These are phyloP conservation scores for Heterobasidion annosum DNA, from an alignment of 1,284 basidiomycete genomes.

Conservation along the genomic window DNA sequence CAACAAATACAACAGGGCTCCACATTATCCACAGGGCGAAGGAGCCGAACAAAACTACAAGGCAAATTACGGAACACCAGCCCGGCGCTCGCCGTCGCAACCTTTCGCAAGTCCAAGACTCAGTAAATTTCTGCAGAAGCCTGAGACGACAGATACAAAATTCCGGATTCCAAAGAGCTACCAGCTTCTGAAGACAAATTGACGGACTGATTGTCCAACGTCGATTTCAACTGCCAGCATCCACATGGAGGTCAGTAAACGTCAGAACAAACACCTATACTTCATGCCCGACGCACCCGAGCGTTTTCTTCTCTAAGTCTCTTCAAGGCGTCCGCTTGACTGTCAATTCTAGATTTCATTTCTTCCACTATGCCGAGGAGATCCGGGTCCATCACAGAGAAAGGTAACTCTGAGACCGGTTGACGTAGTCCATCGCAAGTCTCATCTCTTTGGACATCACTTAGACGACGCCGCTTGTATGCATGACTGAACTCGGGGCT, in stretches of 20 bases:
- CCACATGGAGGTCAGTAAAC: neutral
- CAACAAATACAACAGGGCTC: no score
- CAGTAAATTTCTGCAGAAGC: neutral
- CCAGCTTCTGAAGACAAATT: neutral
- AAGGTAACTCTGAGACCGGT: neutral
- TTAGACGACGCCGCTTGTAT: neutral
- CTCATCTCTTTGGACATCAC: neutral
- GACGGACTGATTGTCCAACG: neutral
- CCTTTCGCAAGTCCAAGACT: no score
- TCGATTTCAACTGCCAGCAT: neutral
- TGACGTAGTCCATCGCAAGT: neutral
- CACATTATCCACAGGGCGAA: no score
- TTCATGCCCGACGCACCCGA: neutral
- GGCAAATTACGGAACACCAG: no score
- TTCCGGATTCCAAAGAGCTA: neutral
- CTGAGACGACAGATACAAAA: neutral
- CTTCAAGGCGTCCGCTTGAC: neutral
- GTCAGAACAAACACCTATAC: neutral
- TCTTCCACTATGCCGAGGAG: conserved; percentile 6
- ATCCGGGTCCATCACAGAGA: conserved; percentile 8
- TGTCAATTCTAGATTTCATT: neutral
- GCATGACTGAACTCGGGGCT: neutral
- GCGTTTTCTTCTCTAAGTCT: neutral
- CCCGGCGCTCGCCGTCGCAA: no score
- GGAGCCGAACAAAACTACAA: no score